Evolutionary conservation across 164 flowering plant genomes (phyloP).

Genomic region (Stephania cephalantha): DNA sequence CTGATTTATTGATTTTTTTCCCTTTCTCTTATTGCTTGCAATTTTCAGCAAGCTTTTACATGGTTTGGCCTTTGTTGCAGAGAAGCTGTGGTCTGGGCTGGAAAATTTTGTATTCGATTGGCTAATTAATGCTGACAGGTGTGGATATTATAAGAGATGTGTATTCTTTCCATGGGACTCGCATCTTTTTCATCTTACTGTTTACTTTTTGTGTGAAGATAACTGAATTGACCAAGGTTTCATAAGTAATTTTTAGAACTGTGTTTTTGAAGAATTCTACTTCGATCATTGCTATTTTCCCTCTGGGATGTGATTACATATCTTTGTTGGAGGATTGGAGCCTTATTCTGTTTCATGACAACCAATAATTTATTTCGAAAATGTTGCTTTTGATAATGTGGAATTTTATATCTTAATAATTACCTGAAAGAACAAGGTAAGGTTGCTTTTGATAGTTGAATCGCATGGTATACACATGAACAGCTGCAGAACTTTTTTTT

Average conservation of each 20-base stretch:
- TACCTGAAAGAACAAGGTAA: background rate
- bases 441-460: background rate
- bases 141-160: constrained; percentile 11
- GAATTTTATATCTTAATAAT: background rate
- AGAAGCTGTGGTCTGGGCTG: constrained; percentile 96
- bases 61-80: constrained; percentile 39
- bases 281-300: background rate
- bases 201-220: background rate
- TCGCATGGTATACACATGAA: background rate
- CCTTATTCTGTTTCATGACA: background rate
- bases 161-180: background rate
- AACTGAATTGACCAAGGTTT: background rate
- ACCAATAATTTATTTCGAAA: background rate
- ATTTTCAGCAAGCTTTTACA: constrained; percentile 2
- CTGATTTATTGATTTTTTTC: background rate
- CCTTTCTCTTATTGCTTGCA: background rate
- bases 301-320: background rate
- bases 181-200: constrained; percentile 1
- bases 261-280: background rate
- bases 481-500: background rate
- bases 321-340: background rate
- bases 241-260: background rate
- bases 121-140: constrained; percentile 99
- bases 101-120: constrained; percentile 98
- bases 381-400: background rate